Evolutionary conservation across 2,329 filamentous ascomycete genomes (phyloP), one percentile per base, ranked within the genome.

Genomic region (Scedosporium apiospermum): DNA sequence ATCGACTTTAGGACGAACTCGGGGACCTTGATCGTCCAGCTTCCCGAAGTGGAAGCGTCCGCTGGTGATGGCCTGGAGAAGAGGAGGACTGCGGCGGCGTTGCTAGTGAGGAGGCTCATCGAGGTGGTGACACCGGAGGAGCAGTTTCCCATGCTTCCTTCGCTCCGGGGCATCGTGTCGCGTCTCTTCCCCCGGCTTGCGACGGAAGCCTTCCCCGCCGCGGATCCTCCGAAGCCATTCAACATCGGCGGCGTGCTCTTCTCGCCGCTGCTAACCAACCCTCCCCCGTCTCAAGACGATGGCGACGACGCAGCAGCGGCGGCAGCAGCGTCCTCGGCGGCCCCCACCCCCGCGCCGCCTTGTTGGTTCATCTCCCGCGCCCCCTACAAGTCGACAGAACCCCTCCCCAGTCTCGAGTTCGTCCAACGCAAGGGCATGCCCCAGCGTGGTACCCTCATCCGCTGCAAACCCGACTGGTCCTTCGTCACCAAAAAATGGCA

Each of bases 41-140:
- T 84, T 4, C 82, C 81, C 0, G 65, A 69, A 0, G 67, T 79
- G 5, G 12, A n/a, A 18, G 14, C 16, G 27, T 6, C 57, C 1
- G 7, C 44, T 21, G 51, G 42, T 3, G 51, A 62, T n/a, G 51
- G 46, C 14, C 34, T 58, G 14, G 61, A 38, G 34, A 46, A 23
- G 51, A 62, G 18, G 16, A 41, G 55, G 38, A 27, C 21, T 1
- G 71, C 83, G 2, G 80, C 81, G 2, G 75, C 77, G 1, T 71
- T 80, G 9, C 68, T 80, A 5, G 66, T 83, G 4, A 79, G 78
- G 60, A 79, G 75, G 58, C 71, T 85, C 23, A 72, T 85, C 27
- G 72, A 73, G 4, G 76, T 82, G 21, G 78, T 84, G 10, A 81
- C 77, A 1, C 82, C 83, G 0, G 78, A 83, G 42, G 67, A 70